Conservation (phyloP, 306 rosid genomes). For the Vachellia pachyceras region DNA sequence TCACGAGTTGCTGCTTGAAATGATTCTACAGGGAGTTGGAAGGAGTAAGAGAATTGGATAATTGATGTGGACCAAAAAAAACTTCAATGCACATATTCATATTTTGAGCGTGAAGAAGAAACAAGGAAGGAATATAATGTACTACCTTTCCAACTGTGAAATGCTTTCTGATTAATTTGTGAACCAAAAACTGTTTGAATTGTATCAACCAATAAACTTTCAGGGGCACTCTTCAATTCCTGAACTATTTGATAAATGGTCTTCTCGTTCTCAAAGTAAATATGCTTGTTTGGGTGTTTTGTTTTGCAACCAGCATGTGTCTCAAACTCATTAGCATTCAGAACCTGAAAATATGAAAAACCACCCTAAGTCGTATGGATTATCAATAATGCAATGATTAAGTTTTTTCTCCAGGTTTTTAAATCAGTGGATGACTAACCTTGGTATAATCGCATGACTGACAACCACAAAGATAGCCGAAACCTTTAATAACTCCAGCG, state of each 20-base stretch:
- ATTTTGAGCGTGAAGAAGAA: neutral
- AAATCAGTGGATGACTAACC: slow-evolving; percentile 29
- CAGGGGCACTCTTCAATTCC: slow-evolving; percentile 66
- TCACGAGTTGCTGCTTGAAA: slow-evolving; percentile 17
- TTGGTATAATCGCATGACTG: slow-evolving; percentile 59
- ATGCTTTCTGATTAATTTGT: slow-evolving; percentile 9
- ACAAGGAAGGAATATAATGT: neutral
- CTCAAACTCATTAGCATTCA: slow-evolving; percentile 76
- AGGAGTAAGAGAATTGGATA: neutral
- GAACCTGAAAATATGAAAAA: slow-evolving; percentile 43
- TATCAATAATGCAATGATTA: neutral
- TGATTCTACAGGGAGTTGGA: neutral
- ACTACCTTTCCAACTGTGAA: slow-evolving; percentile 20
- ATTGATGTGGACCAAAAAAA: neutral
- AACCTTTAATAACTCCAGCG: slow-evolving; percentile 3
- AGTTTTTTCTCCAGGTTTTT: neutral
- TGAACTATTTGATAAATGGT: slow-evolving; percentile 63
- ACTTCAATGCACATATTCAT: neutral
- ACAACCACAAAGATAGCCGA: slow-evolving; percentile 58
- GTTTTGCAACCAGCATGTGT: slow-evolving; percentile 75
- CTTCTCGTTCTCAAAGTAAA: slow-evolving; percentile 53
- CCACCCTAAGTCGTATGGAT: neutral
- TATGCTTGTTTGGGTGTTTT: slow-evolving; percentile 75
- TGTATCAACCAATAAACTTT: slow-evolving; percentile 14
- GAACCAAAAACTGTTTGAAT: slow-evolving; percentile 21